phyloP scores from a whole-genome alignment of 2,329 filamentous ascomycete species.

The Sporothrix phasma region DNA sequence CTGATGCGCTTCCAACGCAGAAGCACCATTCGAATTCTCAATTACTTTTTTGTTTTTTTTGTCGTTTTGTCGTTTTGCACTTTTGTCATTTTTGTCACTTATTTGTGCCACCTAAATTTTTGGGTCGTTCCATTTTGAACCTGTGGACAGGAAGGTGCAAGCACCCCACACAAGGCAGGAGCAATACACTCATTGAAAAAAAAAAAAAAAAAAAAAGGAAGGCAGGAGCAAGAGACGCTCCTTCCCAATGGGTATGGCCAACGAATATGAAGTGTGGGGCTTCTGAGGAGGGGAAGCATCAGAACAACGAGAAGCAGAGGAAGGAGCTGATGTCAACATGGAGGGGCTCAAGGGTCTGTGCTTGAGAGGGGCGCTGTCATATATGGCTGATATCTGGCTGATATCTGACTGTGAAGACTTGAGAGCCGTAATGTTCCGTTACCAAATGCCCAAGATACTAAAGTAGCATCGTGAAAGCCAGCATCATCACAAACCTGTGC shows the following conservation, averaged over 20 bases:
- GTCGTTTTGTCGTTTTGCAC: no score
- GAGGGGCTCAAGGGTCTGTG: background rate
- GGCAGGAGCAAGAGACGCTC: background rate
- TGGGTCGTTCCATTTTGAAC: no score
- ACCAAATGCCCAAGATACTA: no score
- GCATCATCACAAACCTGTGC: no score
- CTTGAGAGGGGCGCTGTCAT: background rate
- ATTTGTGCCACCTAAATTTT: no score
- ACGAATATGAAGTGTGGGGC: background rate
- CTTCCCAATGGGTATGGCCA: background rate
- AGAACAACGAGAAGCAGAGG: background rate
- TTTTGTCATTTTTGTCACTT: no score
- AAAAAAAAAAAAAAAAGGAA: no score
- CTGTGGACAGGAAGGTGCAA: background rate
- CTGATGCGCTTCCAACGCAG: slow-evolving; percentile 25
- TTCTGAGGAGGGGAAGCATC: background rate
- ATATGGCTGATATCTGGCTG: no score
- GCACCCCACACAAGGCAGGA: background rate
- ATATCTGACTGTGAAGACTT: background rate
- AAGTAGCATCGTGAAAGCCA: no score
- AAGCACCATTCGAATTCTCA: slow-evolving; percentile 15
- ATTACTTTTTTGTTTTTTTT: background rate
- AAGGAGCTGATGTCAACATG: background rate
- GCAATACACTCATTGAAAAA: no score
- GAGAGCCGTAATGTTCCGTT: background rate